Base-by-base conservation (phyloP, 306 rosid genomes). In the Rosa chinensis region DNA sequence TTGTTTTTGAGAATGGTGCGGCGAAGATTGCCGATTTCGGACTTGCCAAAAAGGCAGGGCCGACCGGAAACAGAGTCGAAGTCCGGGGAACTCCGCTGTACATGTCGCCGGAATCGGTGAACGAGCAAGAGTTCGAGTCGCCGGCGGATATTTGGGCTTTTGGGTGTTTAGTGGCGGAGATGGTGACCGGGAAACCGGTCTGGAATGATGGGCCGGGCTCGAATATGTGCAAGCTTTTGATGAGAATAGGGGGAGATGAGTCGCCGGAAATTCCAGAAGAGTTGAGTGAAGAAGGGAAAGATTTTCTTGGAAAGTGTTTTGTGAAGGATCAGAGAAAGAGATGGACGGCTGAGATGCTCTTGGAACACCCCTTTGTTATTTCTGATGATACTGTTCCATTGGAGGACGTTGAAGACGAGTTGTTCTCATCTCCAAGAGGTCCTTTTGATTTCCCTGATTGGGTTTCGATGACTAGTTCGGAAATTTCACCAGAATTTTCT, bases 341-440 rank as follows among this genome's bases (percentile, higher is more conserved):
- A 59, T 92, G 95, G 97, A 95, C 88, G 25, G 93, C 98, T 0
- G 96, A 95, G 74, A 90, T 86, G 98, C 94, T 95, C 11, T 20
- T 90, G 59, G 67, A 78, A 0, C 99, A 95, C 45, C 88, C 93
- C 0, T 92, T 95, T 53, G 55, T 91, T 0, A 76, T 73, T 0
- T 59, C 39, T 4, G 63, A 70, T 6, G 76, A 72, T 21, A 55
- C 73, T 37, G 78, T 76, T 82, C 55, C 78, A 40, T 71, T 48
- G 66, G 42, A 81, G 37, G 44, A 66, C 1, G 13, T 48, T 0
- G 49, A 21, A 59, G 55, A 77, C 7, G 74, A 81, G 35, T 0
- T 10, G 1, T 71, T 61, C 0, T 16, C 74, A 0, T 85, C 92
- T 14, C 99, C 99, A 5, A 92, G 77, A 70, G 73, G 90, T 0